Base-by-base conservation (phyloP, 306 rosid species). In the Gillenia trifoliata region DNA sequence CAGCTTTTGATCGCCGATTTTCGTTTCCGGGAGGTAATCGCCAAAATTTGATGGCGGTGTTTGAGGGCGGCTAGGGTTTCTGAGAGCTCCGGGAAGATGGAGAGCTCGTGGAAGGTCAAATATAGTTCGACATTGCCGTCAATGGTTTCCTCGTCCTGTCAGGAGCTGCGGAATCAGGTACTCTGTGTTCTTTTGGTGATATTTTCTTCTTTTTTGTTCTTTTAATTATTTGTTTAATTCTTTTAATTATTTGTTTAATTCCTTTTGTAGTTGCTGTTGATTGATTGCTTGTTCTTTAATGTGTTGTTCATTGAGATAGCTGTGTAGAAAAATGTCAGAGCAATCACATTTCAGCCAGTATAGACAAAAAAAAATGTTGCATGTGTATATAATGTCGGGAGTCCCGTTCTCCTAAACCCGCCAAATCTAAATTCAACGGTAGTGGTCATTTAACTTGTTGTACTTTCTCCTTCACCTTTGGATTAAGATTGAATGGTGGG, bases 91-190 rank as follows among this genome's bases (percentile, higher is more conserved):
- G n/a, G 64, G 41, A 67, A 15, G 67, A 82, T 82, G 85, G 85
- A 82, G 56, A 70, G 65, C 70, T 61, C 74, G 66, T 82, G 85
- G 85, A 75, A 56, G 75, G 28, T 23, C 52, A 82, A 69, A 28
- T 82, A 61, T 52, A 30, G 76, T 71, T 82, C 82, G 20, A 73
- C 82, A 67, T 60, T 77, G 75, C 79, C 50, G 70, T 54, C 76
- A 2, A 1, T 73, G 64, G 67, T 64, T 73, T 74, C 85, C 52
- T 82, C 85, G 63, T 82, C 83, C 5, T 74, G 80, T 40, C 70
- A 68, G 79, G 85, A 82, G 82, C 74, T 66, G 61, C 82, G 80
- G 74, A 75, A 74, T 74, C 80, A 78, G 82, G 85, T 82, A 64
- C n/a, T 25, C 22, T 1, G 22, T 29, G 31, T 59, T 28, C 28